Percentiles rank a stretch among this genome's conserved stretches.
Conservation (phyloP, 305 asterid genomes). For the Fraxinus paxiana region DNA sequence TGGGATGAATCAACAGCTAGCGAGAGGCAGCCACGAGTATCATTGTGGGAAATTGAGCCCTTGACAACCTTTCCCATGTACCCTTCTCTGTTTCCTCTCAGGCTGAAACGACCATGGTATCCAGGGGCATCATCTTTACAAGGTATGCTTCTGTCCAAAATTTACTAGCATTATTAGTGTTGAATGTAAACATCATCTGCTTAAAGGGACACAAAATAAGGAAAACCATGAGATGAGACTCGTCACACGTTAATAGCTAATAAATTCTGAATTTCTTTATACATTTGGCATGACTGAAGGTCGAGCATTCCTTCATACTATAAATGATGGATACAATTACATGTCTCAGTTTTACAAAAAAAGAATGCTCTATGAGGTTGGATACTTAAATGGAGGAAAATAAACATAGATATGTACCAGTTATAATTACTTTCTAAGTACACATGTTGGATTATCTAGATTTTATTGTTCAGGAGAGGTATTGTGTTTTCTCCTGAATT, state of each 20-base stretch:
- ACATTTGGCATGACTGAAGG: not conserved
- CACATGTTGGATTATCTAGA: not conserved
- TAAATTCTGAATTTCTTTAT: not conserved
- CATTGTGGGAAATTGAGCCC: constrained; percentile 96
- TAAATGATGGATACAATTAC: not conserved
- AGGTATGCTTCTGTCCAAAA: constrained; percentile 46
- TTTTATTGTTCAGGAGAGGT: not conserved
- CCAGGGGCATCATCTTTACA: constrained; percentile 88
- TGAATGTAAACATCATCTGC: not conserved
- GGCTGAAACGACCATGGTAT: constrained; percentile 94
- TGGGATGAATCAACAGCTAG: constrained; percentile 99
- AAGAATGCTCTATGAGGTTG: not conserved
- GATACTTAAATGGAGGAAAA: not conserved
- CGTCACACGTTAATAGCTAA: not conserved
- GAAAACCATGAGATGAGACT: not conserved
- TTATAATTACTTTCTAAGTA: not conserved
- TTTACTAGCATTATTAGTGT: not conserved
- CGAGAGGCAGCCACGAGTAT: constrained; percentile 92
- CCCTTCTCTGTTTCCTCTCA: constrained; percentile 77
- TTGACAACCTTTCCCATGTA: constrained; percentile 96
- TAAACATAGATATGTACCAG: not conserved
- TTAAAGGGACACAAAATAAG: not conserved
- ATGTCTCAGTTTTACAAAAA: not conserved
- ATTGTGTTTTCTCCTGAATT: not conserved
- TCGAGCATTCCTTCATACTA: not conserved